Evolutionary conservation across 768 basidiomycete species (phyloP), one percentile per base, ranked within the genome.

Genomic region (Termitomyces sp.): DNA sequence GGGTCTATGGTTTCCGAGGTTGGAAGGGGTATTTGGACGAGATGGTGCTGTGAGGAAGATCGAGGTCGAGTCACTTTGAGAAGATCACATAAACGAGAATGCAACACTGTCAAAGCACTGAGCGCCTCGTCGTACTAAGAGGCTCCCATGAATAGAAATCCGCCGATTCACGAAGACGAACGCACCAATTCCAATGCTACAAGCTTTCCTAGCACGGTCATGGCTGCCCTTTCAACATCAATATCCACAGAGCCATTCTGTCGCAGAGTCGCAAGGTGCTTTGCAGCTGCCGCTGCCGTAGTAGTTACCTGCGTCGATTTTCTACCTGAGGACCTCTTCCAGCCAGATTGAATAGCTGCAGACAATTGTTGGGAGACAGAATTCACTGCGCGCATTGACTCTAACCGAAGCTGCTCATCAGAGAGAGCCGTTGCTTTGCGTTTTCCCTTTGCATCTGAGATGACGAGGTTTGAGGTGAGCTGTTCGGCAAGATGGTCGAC

Each of bases 221-320:
- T 77, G 1, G 86, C 90, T 2, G 88, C 89, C 35, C 85, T 77
- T 68, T 93, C 91, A 5, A 91, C 76, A 58, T 91, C 85, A 9
- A 88, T 15, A 58, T 80, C 78, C 3, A 71, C 73, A 0, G 77
- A 70, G 42, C 68, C 70, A 18, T 80, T 49, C 31, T 63, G 64
- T 47, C 89, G 72, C 40, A 92, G 69, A 3, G 66, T 59, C 1
- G 54, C 55, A 7, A 92, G 65, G 49, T 80, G 75, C 48, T 71
- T 73, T 15, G 72, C 64, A 0, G 80, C 81, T 16, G 75, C 60
- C 9, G 70, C 61, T 35, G 65, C 74, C n/a, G 71, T 72, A 15
- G 56, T 68, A n/a, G 66, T 59, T 38, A 68, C 56, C 31, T 69
- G 66, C 32, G 54, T 36, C 48, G 66, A 60, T 53, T 62, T 70